These are phyloP conservation scores for Acanthamoeba sp. DNA, from an alignment of 208 protist species.

Conservation along the genomic window DNA sequence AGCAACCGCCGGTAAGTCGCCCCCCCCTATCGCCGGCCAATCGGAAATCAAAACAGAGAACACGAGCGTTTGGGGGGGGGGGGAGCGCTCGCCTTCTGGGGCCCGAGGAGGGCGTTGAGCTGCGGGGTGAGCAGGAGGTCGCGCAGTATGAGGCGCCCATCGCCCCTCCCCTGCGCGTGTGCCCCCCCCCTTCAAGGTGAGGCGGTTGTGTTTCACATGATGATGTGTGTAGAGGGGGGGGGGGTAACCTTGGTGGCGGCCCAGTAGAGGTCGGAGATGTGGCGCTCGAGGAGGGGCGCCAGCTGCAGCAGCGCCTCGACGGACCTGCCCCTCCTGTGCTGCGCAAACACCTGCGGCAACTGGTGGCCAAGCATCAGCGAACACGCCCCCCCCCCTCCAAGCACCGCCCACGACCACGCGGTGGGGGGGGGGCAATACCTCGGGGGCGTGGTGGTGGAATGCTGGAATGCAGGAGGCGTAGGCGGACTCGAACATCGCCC, in stretches of 20 bases:
- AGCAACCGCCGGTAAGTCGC: neutral
- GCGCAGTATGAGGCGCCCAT: slow-evolving; percentile 40
- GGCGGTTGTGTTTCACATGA: too few species aligned
- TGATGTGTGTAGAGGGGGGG: too few species aligned
- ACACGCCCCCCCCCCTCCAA: too few species aligned
- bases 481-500: neutral
- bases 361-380: neutral
- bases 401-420: neutral
- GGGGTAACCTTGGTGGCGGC: slow-evolving; percentile 9
- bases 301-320: slow-evolving; percentile 47
- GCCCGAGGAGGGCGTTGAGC: neutral
- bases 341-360: slow-evolving; percentile 9
- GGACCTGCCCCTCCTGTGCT: neutral
- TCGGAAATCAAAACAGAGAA: neutral
- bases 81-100: too few species aligned
- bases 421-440: neutral
- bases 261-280: slow-evolving; percentile 43
- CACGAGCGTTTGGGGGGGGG: neutral
- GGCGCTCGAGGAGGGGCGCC: slow-evolving; percentile 14
- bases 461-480: neutral
- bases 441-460: neutral
- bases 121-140: slow-evolving; percentile 25
- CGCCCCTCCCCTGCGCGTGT: neutral
- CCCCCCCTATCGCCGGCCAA: neutral
- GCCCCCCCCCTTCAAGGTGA: too few species aligned